Evolutionary conservation across 2,329 filamentous ascomycete genomes (phyloP).

Genomic region (Ophiocordyceps camponoti-rufipedis): DNA sequence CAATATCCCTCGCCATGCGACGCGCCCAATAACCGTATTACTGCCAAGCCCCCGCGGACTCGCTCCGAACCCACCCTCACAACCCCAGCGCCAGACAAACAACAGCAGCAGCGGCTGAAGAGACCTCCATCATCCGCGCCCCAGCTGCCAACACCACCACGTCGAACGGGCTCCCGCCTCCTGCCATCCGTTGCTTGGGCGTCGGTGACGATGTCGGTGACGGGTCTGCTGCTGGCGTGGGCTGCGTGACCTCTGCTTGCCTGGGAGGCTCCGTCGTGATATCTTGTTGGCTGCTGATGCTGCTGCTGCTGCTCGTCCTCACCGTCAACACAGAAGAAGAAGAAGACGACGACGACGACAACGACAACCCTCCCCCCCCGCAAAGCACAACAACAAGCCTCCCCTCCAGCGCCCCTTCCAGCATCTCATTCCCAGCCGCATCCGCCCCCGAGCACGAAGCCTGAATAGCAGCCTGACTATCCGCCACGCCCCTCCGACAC

Average conservation of each 20-base stretch:
- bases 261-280: neutral
- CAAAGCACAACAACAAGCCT: constrained; percentile 20
- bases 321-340: neutral
- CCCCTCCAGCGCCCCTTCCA: constrained; percentile 18
- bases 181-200: neutral
- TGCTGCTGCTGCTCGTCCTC: neutral
- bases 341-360: neutral
- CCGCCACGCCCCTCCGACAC: constrained; percentile 14
- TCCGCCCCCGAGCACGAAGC: constrained; percentile 9
- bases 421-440: constrained; percentile 12
- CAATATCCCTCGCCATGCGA: neutral
- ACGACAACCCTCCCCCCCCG: neutral
- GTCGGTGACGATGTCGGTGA: constrained; percentile 2
- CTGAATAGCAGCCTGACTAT: constrained; percentile 12
- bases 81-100: neutral
- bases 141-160: neutral
- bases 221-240: neutral
- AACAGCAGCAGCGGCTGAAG: too few relatives aligned
- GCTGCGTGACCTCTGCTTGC: neutral
- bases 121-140: neutral
- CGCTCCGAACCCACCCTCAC: neutral
- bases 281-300: neutral
- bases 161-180: neutral
- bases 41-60: neutral
- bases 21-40: neutral